These are phyloP conservation scores for Fagopyrum esculentum DNA, from an alignment of 148 eudicot species.

Conservation along the genomic window DNA sequence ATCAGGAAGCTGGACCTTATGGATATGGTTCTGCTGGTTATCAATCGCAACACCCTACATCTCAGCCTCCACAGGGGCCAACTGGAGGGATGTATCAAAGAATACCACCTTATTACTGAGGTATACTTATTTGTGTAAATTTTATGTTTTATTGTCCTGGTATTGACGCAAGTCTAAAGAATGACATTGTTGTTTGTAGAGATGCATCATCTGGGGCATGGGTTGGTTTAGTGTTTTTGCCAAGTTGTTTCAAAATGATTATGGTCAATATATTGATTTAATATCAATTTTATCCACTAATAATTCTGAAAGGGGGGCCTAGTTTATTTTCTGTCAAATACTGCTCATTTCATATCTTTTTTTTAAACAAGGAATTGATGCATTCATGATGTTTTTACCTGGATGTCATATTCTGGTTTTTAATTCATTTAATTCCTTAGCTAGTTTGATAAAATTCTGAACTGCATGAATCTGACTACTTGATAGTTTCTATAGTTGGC, in stretches of 20 bases:
- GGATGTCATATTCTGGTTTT: not conserved
- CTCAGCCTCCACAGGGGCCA: conserved; percentile 66
- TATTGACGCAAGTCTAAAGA: not conserved
- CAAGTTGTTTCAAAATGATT: not conserved
- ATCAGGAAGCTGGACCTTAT: conserved; percentile 51
- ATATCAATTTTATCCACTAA: not conserved
- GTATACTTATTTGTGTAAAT: conserved; percentile 21
- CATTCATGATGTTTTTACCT: not conserved
- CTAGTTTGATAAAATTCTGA: not conserved
- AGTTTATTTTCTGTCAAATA: not conserved
- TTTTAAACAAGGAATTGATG: not conserved
- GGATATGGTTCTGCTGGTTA: conserved; percentile 40
- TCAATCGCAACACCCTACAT: conserved; percentile 40
- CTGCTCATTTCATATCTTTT: not conserved
- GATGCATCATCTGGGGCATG: not conserved
- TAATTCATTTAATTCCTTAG: not conserved
- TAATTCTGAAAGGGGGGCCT: not conserved
- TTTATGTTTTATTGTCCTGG: not conserved
- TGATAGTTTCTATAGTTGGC: not conserved
- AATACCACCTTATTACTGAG: conserved; percentile 81
- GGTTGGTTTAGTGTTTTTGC: not conserved
- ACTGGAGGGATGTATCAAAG: conserved; percentile 71
- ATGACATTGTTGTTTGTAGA: not conserved
- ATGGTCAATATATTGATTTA: not conserved
- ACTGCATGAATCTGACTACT: not conserved